Base-by-base conservation (phyloP, 2,329 filamentous ascomycete species). In the Geoglossum cookeanum region DNA sequence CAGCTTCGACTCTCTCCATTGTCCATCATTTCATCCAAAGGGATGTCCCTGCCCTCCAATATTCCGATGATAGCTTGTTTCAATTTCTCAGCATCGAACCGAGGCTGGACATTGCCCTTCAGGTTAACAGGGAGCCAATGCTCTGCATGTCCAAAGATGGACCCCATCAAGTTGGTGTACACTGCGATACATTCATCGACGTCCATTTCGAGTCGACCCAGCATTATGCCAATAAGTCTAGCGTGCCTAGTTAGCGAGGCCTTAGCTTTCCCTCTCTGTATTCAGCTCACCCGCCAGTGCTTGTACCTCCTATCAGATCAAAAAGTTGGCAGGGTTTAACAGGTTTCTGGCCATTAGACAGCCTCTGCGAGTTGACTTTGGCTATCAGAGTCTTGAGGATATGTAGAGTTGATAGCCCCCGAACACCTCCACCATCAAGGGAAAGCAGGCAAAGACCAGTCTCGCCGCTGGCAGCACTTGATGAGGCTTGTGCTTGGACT, bases 121-220 rank as follows among this genome's bases (percentile, higher is more conserved):
- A 60, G 5, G 30, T 59, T 63, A 13, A 66, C 56, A 35, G 53
- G 59, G 17, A 63, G 29, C 13, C 17, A 44, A 39, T 57, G 57
- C 32, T 4, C 3, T 17, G 8, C 17, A 7, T 55, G 5, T 11
- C 32, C 55, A 32, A 56, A 56, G 4, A 56, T 11, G 27, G 17
- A 8, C 17, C 32, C n/a, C 9, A 27, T 11, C 4, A 56, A 8
- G 4, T 5, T 72, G 66, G 59, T 75, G 75, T 39, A 64, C 63
- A 0, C 60, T 11, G 13, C 22, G 7, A 62, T 61, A 53, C 60
- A 61, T 44, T 63, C 58, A 27, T 61, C 57, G 8, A 63, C 58
- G 11, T 56, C 55, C 59, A 63, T 61, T 17, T 57, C 44, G 29
- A 63, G 58, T 7, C 60, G 60, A 9, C 62, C 61, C 8, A 62